These are phyloP conservation scores for Fusarium hainanense DNA, from an alignment of 2,329 filamentous ascomycete genomes.

Conservation along the genomic window DNA sequence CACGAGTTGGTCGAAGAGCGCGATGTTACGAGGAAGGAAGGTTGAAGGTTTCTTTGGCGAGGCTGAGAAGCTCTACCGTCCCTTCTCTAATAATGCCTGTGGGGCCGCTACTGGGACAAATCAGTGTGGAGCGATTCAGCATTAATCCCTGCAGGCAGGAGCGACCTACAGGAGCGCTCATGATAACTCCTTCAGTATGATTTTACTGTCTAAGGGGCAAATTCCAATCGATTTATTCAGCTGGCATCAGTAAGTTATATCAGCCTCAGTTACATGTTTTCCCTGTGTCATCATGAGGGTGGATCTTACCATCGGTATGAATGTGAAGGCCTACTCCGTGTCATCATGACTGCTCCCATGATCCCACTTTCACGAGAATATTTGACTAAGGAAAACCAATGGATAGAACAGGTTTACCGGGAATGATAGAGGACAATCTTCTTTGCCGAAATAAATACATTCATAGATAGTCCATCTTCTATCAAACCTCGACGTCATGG, in stretches of 20 bases:
- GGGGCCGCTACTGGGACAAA: conserved; percentile 20
- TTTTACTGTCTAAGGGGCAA: too few species aligned
- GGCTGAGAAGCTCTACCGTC: conserved; percentile 31
- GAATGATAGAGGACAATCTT: too few species aligned
- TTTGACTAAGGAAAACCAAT: not conserved
- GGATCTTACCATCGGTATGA: too few species aligned
- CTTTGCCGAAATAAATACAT: not conserved
- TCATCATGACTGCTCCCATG: conserved; percentile 3
- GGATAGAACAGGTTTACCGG: too few species aligned
- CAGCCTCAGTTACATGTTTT: too few species aligned
- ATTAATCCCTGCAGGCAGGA: conserved; percentile 10
- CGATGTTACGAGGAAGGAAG: conserved; percentile 1
- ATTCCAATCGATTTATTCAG: too few species aligned
- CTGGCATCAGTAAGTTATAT: too few species aligned
- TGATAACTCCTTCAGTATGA: not conserved
- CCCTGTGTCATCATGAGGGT: too few species aligned
- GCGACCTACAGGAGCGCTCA: not conserved
- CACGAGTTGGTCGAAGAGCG: not conserved
- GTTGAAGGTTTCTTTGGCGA: conserved; percentile 35
- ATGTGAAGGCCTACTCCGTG: not conserved
- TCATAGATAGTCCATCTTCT: not conserved
- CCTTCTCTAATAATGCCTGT: conserved; percentile 5
- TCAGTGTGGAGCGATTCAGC: conserved; percentile 17
- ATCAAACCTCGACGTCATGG: not conserved
- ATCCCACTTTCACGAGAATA: not conserved